A percentile compares a stretch with the other conserved stretches of the same genome.
Conservation (phyloP, 352 stramenopile genomes). For the Globisporangium heterothallicum region DNA sequence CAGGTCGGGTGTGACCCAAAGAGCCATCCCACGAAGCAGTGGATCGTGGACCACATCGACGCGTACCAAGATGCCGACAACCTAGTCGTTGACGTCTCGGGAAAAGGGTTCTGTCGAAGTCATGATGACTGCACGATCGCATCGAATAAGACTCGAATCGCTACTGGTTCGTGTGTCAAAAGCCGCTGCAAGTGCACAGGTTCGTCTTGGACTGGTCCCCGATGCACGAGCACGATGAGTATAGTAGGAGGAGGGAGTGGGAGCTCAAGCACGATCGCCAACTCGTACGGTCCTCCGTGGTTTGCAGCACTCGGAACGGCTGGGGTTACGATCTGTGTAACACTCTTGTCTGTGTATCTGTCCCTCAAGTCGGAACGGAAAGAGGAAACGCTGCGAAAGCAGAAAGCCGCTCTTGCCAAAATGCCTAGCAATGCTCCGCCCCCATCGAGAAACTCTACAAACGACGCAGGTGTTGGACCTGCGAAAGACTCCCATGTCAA, state of each 20-base stretch:
- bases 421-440: too few species aligned
- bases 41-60: conserved; percentile 26
- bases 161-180: conserved; percentile 25
- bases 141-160: conserved; percentile 13
- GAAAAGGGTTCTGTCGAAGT: conserved; percentile 19
- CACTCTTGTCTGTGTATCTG: not conserved
- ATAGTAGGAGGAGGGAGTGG: not conserved
- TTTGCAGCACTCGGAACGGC: not conserved
- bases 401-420: not conserved
- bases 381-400: not conserved
- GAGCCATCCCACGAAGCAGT: conserved; percentile 26
- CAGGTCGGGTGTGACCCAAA: conserved; percentile 28
- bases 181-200: conserved; percentile 25
- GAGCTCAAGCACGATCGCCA: not conserved
- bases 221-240: conserved; percentile 17
- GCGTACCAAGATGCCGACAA: conserved; percentile 29
- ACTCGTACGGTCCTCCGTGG: conserved; percentile 4
- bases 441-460: too few species aligned
- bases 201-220: conserved; percentile 27
- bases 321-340: conserved; percentile 2
- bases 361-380: not conserved
- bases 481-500: not conserved
- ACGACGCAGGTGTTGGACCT: too few species aligned
- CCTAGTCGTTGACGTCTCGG: conserved; percentile 14
- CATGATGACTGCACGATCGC: conserved; percentile 31